Evolutionary conservation across 345 rosid genomes (phyloP).

Genomic region (Stellera chamaejasme): DNA sequence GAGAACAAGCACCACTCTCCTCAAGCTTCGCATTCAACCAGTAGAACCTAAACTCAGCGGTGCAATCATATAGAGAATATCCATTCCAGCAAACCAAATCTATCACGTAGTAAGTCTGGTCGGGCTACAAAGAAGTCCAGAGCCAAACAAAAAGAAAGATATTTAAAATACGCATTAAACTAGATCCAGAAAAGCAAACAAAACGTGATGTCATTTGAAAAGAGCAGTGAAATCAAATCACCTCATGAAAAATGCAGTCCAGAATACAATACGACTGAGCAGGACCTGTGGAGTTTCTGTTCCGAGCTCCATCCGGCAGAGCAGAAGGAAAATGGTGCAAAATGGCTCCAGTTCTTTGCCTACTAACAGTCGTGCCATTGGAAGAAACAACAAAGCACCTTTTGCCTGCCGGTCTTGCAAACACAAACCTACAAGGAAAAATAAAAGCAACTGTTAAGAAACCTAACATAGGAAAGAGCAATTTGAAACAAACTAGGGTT

Average conservation of each 20-base stretch:
- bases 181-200: neutral
- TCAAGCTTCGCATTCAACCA: constrained; percentile 88
- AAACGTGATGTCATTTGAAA: neutral
- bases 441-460: constrained; percentile 3
- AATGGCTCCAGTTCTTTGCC: constrained; percentile 61
- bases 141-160: constrained; percentile 8
- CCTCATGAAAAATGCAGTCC: constrained; percentile 97
- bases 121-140: constrained; percentile 30
- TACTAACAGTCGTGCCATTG: constrained; percentile 72
- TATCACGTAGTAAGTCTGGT: constrained; percentile 88
- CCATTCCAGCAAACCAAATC: constrained; percentile 96
- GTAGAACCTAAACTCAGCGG: constrained; percentile 87
- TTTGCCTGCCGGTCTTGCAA: constrained; percentile 83
- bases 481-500: neutral
- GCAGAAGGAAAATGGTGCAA: constrained; percentile 84
- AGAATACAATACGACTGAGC: constrained; percentile 72
- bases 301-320: constrained; percentile 71
- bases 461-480: neutral
- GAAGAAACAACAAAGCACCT: constrained; percentile 85
- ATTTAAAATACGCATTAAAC: neutral
- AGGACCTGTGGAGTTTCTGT: constrained; percentile 54
- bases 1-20: constrained; percentile 75
- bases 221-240: constrained; percentile 9
- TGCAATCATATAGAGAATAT: constrained; percentile 80
- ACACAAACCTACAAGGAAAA: constrained; percentile 47